Evolutionary conservation across 2,329 filamentous ascomycete species (phyloP), one percentile per base, ranked within the genome.

Genomic region (Alternaria panax): DNA sequence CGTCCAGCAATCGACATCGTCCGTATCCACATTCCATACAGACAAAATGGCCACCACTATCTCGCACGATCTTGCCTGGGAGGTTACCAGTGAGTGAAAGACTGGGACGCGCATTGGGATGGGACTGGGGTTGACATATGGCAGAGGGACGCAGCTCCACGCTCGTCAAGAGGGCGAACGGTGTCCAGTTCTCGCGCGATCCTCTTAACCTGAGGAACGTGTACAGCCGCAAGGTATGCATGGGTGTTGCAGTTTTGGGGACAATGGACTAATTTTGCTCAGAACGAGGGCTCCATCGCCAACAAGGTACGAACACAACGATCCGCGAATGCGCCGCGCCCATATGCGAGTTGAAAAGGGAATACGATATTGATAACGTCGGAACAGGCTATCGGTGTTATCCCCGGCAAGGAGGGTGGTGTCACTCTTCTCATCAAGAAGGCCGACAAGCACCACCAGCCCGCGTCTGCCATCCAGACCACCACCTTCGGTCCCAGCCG

Each of bases 201-300:
- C 92, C 93, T 76, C 84, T 97, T 73, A 99, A 98, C 88, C 83
- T 98, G 82, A 86, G 84, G 81, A 98, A 97, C 90, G 85, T 90
- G 83, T 90, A 96, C 86, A 89, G 87, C 75, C 91, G 92, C 85
- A 98, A 96, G 90, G 92, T 95, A 83, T 68, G 79, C 43, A 42
- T 22, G 16, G 12, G 38, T 46, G 6, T 25, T 32, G 25, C 6
- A 57, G 57, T 54, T 54, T 50, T 59, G 34, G 24, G 36, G 18
- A 34, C 50, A 62, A 60, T 65, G 61, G 22, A 54, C 75, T 78
- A 70, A 77, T 56, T 47, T 42, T 58, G 40, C 51, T 53, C 79
- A 96, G 92, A 88, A 97, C 83, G 92, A 92, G 76, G 95, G 95
- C 78, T 96, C 93, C 83, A 88, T 92, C 82, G 97, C 96, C 86